Conservation (phyloP, 106 monocot species). For the Allium fistulosum region DNA sequence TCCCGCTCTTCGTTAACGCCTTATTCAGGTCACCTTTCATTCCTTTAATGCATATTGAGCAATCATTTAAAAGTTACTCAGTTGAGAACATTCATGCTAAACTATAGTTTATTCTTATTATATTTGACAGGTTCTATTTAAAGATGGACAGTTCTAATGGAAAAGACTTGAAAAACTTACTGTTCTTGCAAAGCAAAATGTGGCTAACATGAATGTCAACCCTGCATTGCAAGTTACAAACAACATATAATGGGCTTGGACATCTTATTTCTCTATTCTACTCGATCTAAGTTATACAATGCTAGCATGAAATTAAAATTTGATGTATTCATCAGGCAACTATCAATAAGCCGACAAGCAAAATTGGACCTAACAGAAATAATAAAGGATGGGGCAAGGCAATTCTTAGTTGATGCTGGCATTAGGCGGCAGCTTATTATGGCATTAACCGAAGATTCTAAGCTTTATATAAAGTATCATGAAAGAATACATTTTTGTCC, state of each 20-base stretch:
- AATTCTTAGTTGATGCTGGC: conserved; percentile 81
- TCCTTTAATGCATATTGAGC: no score
- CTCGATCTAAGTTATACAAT: neutral
- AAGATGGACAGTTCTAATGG: no score
- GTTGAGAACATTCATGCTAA: no score
- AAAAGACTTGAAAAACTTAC: no score
- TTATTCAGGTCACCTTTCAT: conserved; percentile 94
- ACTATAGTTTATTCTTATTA: no score
- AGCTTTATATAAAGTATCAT: no score
- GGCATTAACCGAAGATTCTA: no score
- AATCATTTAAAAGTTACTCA: no score
- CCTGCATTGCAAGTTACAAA: conserved; percentile 65
- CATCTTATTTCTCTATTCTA: neutral
- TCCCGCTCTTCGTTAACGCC: conserved; percentile 94
- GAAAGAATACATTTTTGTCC: no score
- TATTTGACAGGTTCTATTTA: no score
- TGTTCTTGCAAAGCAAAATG: no score
- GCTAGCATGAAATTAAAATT: neutral
- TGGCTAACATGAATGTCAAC: conserved; percentile 80
- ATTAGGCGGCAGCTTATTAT: conserved; percentile 75
- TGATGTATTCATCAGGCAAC: conserved; percentile 24
- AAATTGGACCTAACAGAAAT: conserved; percentile 93
- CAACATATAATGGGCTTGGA: neutral
- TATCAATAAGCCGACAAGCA: conserved; percentile 26
- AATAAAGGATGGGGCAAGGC: conserved; percentile 93